phyloP scores from a whole-genome alignment of 2,329 filamentous ascomycete genomes.

The Intubia oerlemansii region DNA sequence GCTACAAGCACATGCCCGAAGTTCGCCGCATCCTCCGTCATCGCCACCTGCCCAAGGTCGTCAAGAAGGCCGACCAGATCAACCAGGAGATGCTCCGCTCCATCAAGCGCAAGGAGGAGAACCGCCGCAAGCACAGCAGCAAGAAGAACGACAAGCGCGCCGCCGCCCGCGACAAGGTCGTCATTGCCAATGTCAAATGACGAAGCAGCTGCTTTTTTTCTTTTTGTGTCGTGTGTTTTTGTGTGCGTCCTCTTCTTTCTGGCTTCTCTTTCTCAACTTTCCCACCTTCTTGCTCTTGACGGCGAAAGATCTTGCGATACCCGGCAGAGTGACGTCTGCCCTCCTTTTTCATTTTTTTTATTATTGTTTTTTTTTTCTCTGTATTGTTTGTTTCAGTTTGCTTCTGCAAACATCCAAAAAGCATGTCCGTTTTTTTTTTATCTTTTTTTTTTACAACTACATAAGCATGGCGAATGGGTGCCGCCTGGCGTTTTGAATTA shows the following conservation, averaged over 20 bases:
- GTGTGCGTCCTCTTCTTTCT: too few relatives aligned
- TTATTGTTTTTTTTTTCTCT: background rate
- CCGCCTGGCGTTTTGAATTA: too few relatives aligned
- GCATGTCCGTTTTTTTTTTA: background rate
- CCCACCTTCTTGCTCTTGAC: background rate
- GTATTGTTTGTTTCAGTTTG: background rate
- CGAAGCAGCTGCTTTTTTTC: background rate
- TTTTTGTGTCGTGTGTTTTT: background rate
- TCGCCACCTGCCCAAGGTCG: slow-evolving; percentile 72
- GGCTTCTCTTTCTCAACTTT: background rate
- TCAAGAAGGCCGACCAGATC: slow-evolving; percentile 93
- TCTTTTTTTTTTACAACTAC: background rate
- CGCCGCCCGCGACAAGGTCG: slow-evolving; percentile 64
- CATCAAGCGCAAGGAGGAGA: slow-evolving; percentile 83
- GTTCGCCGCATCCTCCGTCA: slow-evolving; percentile 78
- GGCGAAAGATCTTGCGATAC: too few relatives aligned
- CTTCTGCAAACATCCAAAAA: too few relatives aligned
- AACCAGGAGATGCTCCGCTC: slow-evolving; percentile 74
- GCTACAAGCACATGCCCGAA: slow-evolving; percentile 92
- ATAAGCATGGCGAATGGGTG: too few relatives aligned
- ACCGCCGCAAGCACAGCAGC: slow-evolving; percentile 76
- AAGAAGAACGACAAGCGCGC: slow-evolving; percentile 47
- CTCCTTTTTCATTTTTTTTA: background rate
- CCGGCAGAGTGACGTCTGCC: too few relatives aligned
- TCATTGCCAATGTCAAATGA: slow-evolving; percentile 43